phyloP scores from a whole-genome alignment of 495 filamentous ascomycete species.

The Clohesyomyces aquaticus region DNA sequence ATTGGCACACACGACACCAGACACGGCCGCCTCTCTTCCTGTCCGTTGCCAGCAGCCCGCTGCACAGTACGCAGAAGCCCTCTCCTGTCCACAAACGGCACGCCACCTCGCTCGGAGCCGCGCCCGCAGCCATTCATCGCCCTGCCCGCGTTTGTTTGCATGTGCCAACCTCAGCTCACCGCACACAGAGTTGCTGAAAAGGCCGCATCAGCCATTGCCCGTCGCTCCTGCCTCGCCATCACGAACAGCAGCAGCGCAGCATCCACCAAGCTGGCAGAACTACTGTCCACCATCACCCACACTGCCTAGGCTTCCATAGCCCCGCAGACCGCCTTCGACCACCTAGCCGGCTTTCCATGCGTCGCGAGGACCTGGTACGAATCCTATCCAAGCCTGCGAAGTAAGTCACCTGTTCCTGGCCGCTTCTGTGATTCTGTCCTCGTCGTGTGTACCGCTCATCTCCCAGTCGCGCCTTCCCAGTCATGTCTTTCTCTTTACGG shows the following conservation, averaged over 20 bases:
- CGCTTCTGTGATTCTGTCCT: background rate
- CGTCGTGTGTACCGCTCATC: background rate
- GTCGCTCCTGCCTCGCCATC: background rate
- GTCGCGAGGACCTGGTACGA: conserved; percentile 86
- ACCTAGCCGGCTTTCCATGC: conserved; percentile 70
- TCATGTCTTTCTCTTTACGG: background rate
- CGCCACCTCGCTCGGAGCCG: background rate
- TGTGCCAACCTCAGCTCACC: conserved; percentile 3
- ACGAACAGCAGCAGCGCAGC: background rate
- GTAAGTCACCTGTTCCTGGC: conserved; percentile 56
- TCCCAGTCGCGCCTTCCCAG: background rate
- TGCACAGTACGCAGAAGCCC: background rate
- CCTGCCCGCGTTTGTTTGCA: conserved; percentile 15
- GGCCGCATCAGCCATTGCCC: conserved; percentile 20
- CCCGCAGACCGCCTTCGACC: conserved; percentile 26
- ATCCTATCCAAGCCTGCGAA: conserved; percentile 96
- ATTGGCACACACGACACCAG: conserved; percentile 12
- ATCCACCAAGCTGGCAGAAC: conserved; percentile 38
- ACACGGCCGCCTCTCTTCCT: background rate
- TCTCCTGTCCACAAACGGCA: background rate
- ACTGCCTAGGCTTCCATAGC: conserved; percentile 40
- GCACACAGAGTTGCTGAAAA: conserved; percentile 3
- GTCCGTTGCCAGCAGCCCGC: background rate
- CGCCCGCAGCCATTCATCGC: background rate
- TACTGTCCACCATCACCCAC: conserved; percentile 12